Base-by-base conservation (phyloP, 2,329 filamentous ascomycete species). In the Sclerotinia minor region DNA sequence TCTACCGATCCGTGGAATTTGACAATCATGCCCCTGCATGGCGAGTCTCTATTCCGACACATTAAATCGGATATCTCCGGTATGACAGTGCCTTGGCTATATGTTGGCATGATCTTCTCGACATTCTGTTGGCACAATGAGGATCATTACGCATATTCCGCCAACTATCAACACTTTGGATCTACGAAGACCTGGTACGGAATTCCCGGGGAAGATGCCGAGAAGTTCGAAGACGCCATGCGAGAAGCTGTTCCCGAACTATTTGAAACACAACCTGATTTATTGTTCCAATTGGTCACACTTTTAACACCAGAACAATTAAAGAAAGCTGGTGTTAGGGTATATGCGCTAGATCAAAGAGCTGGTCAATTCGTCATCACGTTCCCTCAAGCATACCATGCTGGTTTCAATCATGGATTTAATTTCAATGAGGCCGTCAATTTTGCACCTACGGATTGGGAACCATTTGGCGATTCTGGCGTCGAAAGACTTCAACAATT, bases 41-140 rank as follows among this genome's bases (percentile, higher is more conserved):
- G 90, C 0, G 94, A 98, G 64, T 97, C 94, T 59, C 82, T 99
- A 0, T 99, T 99, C 81, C 87, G 94, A 60, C 92, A 99, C 74
- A 98, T 99, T 82, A 98, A 98, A 78, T 92, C 94, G 0, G 95
- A 99, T 76, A 96, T 99, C 65, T 98, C 95, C 2, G 95, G 95
- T 49, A 99, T 99, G 95, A 99, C 95, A 0, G 94, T 99, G 9
- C 95, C 95, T 0, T 99, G 95, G 95, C 88, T 99, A 4, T 99
- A 99, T 76, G 95, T 99, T 5, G 95, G 95, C 70, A 99, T 99
- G 95, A 96, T 96, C 50, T 99, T 99, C 78, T 99, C 95, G 0
- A 98, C 95, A 0, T 99, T 99, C 76, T 99, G 95, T 79, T 99
- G 95, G 95, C 95, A 99, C 78, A 97, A 97, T 71, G 95, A 99